Evolutionary conservation across 495 filamentous ascomycete genomes (phyloP), one percentile per base, ranked within the genome.

Genomic region (Mytilinidion resinicola): DNA sequence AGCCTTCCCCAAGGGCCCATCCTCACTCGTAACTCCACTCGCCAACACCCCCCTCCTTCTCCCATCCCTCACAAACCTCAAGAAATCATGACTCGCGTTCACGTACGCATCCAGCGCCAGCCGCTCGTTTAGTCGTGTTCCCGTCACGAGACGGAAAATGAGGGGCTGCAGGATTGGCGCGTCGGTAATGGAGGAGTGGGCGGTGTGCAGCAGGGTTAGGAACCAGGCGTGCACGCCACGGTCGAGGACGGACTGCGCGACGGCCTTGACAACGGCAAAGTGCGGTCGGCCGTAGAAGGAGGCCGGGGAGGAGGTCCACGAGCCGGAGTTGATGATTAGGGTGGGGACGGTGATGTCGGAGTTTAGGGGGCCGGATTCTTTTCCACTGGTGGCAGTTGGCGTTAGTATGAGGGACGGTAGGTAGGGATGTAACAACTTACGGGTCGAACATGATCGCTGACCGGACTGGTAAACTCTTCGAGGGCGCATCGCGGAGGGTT

Each of bases 121-220:
- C 25, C 25, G 25, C 25, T 30, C 25, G 6, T 30, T 30, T 6
- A 30, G 6, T 6, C 25, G 25, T 6, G 78, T 72, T 2, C 78
- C 75, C 1, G 78, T 81, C 6, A 74, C 78, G 63, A 74, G 76
- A 38, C 72, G 71, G 4, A 80, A 65, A 25, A 81, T 64, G 38
- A 72, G 65, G 10, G 78, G 78, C 56, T 78, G 73, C 8, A 81
- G 68, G 14, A 82, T 70, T 34, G 78, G 78, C 25, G 79, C 79
- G 62, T 82, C 79, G 0, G 79, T 80, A 37, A 80, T 73, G 0
- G 73, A 76, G 3, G 78, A 76, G 60, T 82, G 79, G 3, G 78
- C 72, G 0, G 77, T 80, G 19, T 78, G 77, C 61, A 59, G 21
- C 15, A 21, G 4, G 19, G 30, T 11, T 50, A 17, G 25, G 50